phyloP scores from a whole-genome alignment of 495 filamentous ascomycete species.

The Bacidia gigantensis region DNA sequence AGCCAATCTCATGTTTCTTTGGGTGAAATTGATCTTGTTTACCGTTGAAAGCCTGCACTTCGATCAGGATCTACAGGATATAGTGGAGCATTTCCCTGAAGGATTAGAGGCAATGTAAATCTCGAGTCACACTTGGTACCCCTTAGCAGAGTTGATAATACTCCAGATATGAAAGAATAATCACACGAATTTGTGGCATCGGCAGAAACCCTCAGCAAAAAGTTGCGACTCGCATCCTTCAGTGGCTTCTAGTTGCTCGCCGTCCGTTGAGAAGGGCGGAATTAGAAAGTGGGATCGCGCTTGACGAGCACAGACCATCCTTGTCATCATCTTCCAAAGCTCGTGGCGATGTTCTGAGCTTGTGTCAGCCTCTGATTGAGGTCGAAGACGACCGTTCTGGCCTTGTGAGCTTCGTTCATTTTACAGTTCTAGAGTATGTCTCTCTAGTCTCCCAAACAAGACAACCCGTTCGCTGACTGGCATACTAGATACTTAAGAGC shows the following conservation, averaged over 20 bases:
- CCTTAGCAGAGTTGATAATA: too few species aligned
- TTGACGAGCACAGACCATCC: neutral
- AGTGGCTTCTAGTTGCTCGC: slow-evolving; percentile 9
- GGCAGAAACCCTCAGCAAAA: neutral
- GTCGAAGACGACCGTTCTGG: slow-evolving; percentile 1
- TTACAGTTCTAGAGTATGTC: slow-evolving; percentile 8
- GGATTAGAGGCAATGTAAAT: too few species aligned
- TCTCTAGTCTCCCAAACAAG: neutral
- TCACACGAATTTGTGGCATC: too few species aligned
- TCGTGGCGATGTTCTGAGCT: slow-evolving; percentile 7
- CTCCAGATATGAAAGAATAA: too few species aligned
- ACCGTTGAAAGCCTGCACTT: too few species aligned
- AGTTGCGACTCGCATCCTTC: slow-evolving; percentile 6
- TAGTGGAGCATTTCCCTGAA: too few species aligned
- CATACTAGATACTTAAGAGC: neutral
- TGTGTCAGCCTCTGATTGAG: slow-evolving; percentile 11
- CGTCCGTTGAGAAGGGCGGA: slow-evolving; percentile 8
- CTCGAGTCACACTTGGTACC: too few species aligned
- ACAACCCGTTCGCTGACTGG: neutral
- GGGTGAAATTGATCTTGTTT: slow-evolving; percentile 12
- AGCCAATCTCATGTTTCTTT: slow-evolving; percentile 15
- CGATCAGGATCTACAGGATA: too few species aligned
- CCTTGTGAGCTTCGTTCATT: slow-evolving; percentile 7
- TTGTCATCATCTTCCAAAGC: slow-evolving; percentile 2
- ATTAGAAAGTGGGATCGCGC: slow-evolving; percentile 10